Conservation (phyloP, 2,329 filamentous ascomycete genomes). For the Microcyclosporella mali region DNA sequence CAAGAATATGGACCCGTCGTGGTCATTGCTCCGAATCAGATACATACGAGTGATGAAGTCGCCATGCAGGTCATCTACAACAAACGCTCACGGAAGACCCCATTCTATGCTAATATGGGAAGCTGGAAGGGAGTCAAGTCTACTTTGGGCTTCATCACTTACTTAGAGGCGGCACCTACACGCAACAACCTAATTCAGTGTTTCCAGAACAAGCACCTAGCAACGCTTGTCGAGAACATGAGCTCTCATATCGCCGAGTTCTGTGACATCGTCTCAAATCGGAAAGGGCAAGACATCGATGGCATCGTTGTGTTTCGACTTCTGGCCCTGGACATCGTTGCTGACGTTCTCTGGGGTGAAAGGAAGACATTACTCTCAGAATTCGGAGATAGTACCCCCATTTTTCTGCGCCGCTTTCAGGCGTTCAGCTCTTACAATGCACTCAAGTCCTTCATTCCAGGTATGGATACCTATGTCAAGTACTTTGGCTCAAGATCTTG, state of each 20-base stretch:
- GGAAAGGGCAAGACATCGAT: constrained; percentile 11
- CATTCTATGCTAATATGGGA: constrained; percentile 16
- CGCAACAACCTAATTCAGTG: constrained; percentile 16
- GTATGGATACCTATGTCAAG: constrained; percentile 6
- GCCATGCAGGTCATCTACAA: constrained; percentile 17
- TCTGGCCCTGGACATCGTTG: constrained; percentile 16
- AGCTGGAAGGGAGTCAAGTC: constrained; percentile 16
- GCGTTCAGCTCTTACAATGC: constrained; percentile 17
- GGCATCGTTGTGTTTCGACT: constrained; percentile 13
- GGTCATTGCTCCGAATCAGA: constrained; percentile 17
- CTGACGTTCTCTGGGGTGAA: constrained; percentile 14
- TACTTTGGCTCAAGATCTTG: not conserved
- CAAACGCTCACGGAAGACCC: constrained; percentile 11
- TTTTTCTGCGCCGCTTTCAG: constrained; percentile 12
- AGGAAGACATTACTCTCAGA: constrained; percentile 7
- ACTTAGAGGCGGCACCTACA: constrained; percentile 11
- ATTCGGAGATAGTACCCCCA: constrained; percentile 6
- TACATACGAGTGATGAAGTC: constrained; percentile 13
- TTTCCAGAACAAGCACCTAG: constrained; percentile 15
- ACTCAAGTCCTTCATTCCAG: constrained; percentile 15
- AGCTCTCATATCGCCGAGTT: constrained; percentile 11
- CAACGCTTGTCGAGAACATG: constrained; percentile 13
- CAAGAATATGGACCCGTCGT: constrained; percentile 13
- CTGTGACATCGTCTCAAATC: constrained; percentile 4
- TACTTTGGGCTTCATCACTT: constrained; percentile 14